Percentiles rank a stretch among this genome's conserved stretches.
phyloP scores from a whole-genome alignment of 2,329 filamentous ascomycete genomes.

The Rachicladosporium sp. region DNA sequence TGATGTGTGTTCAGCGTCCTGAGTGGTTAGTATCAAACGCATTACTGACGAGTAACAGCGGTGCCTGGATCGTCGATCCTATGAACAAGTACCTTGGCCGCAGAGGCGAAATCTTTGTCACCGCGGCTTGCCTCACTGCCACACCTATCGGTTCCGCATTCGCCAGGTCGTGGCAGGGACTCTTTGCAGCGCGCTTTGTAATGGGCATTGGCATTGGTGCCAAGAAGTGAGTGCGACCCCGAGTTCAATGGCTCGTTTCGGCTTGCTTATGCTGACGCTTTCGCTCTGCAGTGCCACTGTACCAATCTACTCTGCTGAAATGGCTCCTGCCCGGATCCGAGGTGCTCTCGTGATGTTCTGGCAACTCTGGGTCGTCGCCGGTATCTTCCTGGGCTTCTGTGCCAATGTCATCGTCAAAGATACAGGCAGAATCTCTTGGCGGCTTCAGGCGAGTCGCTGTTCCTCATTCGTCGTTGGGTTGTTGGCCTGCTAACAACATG shows the following conservation, averaged over 20 bases:
- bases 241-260: no score
- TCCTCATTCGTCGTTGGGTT: no score
- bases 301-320: slow-evolving; percentile 30
- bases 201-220: slow-evolving; percentile 48
- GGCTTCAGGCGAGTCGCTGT: slow-evolving; percentile 39
- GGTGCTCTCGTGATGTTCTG: slow-evolving; percentile 69
- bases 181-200: slow-evolving; percentile 53
- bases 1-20: slow-evolving; percentile 26
- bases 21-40: slow-evolving; percentile 19
- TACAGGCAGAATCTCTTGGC: slow-evolving; percentile 49
- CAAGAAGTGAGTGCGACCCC: slow-evolving; percentile 12
- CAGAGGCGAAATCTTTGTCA: slow-evolving; percentile 26
- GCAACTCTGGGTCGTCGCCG: slow-evolving; percentile 49
- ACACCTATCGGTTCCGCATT: slow-evolving; percentile 57
- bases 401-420: slow-evolving; percentile 54
- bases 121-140: slow-evolving; percentile 39
- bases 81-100: slow-evolving; percentile 20
- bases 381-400: slow-evolving; percentile 52
- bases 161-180: slow-evolving; percentile 46
- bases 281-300: slow-evolving; percentile 27
- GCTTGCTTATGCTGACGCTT: no score
- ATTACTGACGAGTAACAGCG: slow-evolving; percentile 5
- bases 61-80: slow-evolving; percentile 42
- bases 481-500: no score
- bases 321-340: slow-evolving; percentile 39